A percentile compares a stretch with the other conserved stretches of the same genome.
Evolutionary conservation across 257 asterid species (phyloP).

Genomic region (Ligustrum vulgare): DNA sequence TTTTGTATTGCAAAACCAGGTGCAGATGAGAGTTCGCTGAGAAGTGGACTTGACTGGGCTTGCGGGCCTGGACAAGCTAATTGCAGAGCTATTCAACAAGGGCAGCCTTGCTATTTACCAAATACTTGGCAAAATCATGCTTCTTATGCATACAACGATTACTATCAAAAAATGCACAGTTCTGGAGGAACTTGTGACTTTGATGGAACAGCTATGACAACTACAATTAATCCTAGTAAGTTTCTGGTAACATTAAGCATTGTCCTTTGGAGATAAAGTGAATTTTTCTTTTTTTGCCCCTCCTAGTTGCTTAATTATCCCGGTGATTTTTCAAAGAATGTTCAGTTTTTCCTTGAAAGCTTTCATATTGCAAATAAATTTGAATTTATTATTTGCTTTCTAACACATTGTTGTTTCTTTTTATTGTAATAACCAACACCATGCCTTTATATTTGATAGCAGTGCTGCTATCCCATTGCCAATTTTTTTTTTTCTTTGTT

Average conservation of each 20-base stretch:
- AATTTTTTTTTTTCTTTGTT: too few relatives aligned
- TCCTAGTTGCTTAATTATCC: background rate
- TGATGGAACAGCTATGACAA: constrained; percentile 64
- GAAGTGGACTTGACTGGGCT: constrained; percentile 78
- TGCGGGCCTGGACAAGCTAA: constrained; percentile 86
- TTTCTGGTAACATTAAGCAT: constrained; percentile 12
- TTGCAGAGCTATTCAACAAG: constrained; percentile 69
- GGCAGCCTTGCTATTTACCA: constrained; percentile 70
- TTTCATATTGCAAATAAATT: background rate
- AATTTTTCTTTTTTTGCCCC: background rate
- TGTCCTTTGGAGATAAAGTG: background rate
- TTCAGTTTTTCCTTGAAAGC: background rate
- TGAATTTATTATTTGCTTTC: too few relatives aligned
- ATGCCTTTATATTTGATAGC: too few relatives aligned
- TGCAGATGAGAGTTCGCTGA: constrained; percentile 49
- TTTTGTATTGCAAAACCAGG: constrained; percentile 67
- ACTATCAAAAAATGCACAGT: constrained; percentile 64
- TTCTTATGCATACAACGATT: constrained; percentile 85
- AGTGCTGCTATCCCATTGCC: too few relatives aligned
- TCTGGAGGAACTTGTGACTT: constrained; percentile 86
- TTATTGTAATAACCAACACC: too few relatives aligned
- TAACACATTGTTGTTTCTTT: too few relatives aligned
- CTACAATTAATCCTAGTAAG: constrained; percentile 78
- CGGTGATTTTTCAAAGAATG: background rate
- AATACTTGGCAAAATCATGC: constrained; percentile 73